These are phyloP conservation scores for Vaccinium myrtillus DNA, from an alignment of 148 eudicot species.

Conservation along the genomic window DNA sequence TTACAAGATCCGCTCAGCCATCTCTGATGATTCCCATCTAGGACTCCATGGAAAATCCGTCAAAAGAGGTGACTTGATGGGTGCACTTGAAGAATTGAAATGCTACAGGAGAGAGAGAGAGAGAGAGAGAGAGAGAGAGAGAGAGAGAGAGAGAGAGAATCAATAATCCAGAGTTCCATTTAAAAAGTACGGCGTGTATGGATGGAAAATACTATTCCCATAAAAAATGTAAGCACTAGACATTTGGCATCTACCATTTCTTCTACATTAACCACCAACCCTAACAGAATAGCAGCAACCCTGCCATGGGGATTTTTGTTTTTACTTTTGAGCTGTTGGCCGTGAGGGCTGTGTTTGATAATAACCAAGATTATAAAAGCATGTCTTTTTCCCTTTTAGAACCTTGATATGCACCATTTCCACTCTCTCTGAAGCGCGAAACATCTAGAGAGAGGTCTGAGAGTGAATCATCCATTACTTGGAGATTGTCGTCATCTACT, in stretches of 20 bases:
- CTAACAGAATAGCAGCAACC: neutral
- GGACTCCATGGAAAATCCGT: constrained; percentile 94
- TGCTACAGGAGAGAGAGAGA: constrained; percentile 38
- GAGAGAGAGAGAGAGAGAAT: neutral
- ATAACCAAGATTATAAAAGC: neutral
- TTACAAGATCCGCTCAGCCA: constrained; percentile 90
- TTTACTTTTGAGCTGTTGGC: neutral
- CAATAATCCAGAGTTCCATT: neutral
- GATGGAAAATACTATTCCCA: neutral
- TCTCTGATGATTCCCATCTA: constrained; percentile 78
- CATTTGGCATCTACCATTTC: neutral
- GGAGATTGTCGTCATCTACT: neutral
- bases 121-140: neutral
- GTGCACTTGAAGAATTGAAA: constrained; percentile 51
- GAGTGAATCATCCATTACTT: neutral
- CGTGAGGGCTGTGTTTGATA: neutral
- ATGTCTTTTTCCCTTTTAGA: neutral
- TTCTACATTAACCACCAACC: neutral
- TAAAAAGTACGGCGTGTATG: neutral
- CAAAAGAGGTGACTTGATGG: constrained; percentile 57
- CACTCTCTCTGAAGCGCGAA: neutral
- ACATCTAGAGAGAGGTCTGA: neutral
- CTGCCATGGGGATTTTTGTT: neutral
- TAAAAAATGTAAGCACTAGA: neutral
- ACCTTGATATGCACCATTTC: neutral